A percentile compares a stretch with the other conserved stretches of the same genome.
phyloP scores from a whole-genome alignment of 2,329 filamentous ascomycete species.

The Claviceps quebecensis region DNA sequence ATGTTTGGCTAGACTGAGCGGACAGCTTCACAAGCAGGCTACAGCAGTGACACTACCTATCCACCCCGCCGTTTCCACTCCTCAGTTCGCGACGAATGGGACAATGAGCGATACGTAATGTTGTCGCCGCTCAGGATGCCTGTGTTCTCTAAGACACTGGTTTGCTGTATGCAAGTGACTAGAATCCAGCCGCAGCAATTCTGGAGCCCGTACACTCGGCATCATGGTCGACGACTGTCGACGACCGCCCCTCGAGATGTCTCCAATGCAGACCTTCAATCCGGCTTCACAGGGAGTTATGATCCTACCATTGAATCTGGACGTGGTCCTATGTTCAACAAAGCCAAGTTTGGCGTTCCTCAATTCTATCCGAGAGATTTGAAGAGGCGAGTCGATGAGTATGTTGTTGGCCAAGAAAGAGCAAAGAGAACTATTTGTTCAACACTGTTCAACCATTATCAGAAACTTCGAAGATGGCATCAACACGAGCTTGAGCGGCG shows the following conservation, averaged over 20 bases:
- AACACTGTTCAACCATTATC: slow-evolving; percentile 94
- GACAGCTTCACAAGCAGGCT: not conserved
- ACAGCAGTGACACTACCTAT: not conserved
- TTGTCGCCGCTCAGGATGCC: not conserved
- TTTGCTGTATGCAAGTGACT: not conserved
- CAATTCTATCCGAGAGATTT: slow-evolving; percentile 54
- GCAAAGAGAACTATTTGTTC: slow-evolving; percentile 89
- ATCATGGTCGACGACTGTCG: not conserved
- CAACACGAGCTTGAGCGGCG: slow-evolving; percentile 59
- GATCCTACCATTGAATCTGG: slow-evolving; percentile 39
- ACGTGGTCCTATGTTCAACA: slow-evolving; percentile 46
- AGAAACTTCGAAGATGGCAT: slow-evolving; percentile 64
- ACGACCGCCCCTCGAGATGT: slow-evolving; percentile 4
- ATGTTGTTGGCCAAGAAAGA: slow-evolving; percentile 88
- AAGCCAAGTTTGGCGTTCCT: slow-evolving; percentile 43
- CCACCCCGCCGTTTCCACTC: not conserved
- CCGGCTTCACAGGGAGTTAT: slow-evolving; percentile 45
- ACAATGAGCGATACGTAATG: slow-evolving; percentile 1
- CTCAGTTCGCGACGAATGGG: not conserved
- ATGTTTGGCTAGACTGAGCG: not conserved
- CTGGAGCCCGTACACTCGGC: not conserved
- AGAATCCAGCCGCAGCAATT: not conserved
- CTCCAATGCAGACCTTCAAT: slow-evolving; percentile 35
- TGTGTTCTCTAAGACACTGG: not conserved
- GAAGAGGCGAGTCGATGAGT: slow-evolving; percentile 87